Base-by-base conservation (phyloP, 192 early-diverging fungal genomes). In the Coemansia asiatica region DNA sequence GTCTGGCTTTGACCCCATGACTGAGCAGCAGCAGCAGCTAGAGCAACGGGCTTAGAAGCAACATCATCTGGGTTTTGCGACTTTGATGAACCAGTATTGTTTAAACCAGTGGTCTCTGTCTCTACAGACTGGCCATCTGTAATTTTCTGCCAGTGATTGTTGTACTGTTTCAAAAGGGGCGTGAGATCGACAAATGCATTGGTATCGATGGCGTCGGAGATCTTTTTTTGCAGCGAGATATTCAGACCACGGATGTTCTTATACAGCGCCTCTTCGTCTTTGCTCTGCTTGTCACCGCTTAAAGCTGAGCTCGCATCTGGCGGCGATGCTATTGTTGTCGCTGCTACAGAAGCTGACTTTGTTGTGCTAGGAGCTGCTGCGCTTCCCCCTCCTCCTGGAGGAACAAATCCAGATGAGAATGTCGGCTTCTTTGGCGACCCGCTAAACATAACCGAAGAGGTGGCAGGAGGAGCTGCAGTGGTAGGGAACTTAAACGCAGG, bases 191-290 rank as follows among this genome's bases (percentile, higher is more conserved):
- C 75, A 74, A 83, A 83, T 16, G 72, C 63, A 25, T 83, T 76
- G 21, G 25, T 53, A 0, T 49, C 46, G 18, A 83, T 36, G 2
- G 76, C 76, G 47, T 71, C 72, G 19, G 16, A 27, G 26, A 83
- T 75, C 47, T 74, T 68, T 40, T 69, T 78, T 36, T 79, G 66
- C 40, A 83, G 40, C 44, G 75, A 78, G n/a, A 74, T 66, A 49
- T 83, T 83, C 16, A 83, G 72, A 6, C 81, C 81, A 23, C 81
- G 81, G 47, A 83, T 68, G 44, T 72, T 71, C 21, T 64, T 74
- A 55, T 68, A 78, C 26, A 69, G 70, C 36, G 67, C 67, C 31
- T 72, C 74, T 8, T 69, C 69, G 18, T 59, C 53, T 2, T 7
- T 6, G 12, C 53, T n/a, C 21, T 55, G 27, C 27, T 55, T 9